phyloP scores from a whole-genome alignment of 352 stramenopile species.

The Phytopythium boreale region DNA sequence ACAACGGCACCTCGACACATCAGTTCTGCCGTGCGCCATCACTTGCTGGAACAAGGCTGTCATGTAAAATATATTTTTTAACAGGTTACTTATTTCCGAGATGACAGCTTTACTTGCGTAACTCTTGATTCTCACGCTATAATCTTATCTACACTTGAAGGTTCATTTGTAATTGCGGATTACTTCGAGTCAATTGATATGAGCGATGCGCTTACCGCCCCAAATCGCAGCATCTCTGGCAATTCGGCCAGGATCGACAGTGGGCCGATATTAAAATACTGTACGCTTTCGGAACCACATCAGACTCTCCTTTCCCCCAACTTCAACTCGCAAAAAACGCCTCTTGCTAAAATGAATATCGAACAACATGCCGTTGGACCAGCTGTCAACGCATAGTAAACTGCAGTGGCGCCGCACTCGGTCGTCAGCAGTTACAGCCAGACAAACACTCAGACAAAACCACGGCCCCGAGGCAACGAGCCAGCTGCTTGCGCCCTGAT shows the following conservation, averaged over 20 bases:
- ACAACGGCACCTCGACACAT: neutral
- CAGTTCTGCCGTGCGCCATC: neutral
- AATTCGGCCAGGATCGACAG: neutral
- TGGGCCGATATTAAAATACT: neutral
- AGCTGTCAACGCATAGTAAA: neutral
- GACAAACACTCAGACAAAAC: neutral
- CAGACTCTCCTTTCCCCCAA: neutral
- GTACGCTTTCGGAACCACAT: neutral
- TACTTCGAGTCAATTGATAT: too few species aligned
- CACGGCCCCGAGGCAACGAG: neutral
- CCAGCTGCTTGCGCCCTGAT: conserved; percentile 1
- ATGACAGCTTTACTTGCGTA: too few species aligned
- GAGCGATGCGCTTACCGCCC: too few species aligned
- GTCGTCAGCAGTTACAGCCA: neutral
- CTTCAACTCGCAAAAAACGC: neutral
- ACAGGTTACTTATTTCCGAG: too few species aligned
- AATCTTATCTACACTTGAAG: too few species aligned
- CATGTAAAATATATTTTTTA: too few species aligned
- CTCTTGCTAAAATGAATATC: neutral
- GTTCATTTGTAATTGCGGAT: too few species aligned
- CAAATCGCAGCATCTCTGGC: too few species aligned
- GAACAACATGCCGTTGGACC: neutral
- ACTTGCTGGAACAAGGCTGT: too few species aligned
- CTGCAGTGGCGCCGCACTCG: neutral
- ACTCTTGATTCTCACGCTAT: too few species aligned